These are phyloP conservation scores for Aphanoascus verrucosus DNA, from an alignment of 2,329 filamentous ascomycete species.

Conservation along the genomic window DNA sequence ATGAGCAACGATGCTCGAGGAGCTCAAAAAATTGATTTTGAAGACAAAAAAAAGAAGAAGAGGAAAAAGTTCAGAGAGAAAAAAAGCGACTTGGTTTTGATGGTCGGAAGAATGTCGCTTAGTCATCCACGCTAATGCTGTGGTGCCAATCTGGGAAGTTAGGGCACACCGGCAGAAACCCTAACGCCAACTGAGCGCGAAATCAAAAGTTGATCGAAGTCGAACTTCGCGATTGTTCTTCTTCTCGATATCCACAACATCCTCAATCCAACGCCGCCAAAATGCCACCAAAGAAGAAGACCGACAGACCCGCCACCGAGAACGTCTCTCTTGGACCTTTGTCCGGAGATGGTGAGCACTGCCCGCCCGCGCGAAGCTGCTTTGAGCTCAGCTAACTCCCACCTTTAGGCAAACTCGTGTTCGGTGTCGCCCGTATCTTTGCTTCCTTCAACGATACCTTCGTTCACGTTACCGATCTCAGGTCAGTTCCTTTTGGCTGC, in stretches of 20 bases:
- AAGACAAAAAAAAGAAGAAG: not conserved
- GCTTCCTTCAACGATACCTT: conserved; percentile 89
- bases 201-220: conserved; percentile 4
- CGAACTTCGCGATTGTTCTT: conserved; percentile 17
- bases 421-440: conserved; percentile 96
- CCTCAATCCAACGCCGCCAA: conserved; percentile 41
- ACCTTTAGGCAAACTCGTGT: conserved; percentile 82
- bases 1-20: not conserved
- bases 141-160: conserved; percentile 2
- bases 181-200: conserved; percentile 7
- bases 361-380: not conserved
- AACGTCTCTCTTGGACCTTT: conserved; percentile 98
- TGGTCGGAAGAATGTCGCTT: not conserved
- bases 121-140: not conserved
- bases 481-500: conserved; percentile 43
- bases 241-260: conserved; percentile 33
- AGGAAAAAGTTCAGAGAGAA: not conserved
- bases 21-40: too few relatives aligned
- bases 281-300: conserved; percentile 92
- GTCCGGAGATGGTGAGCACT: conserved; percentile 72
- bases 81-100: not conserved
- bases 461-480: conserved; percentile 99
- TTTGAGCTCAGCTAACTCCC: conserved; percentile 16
- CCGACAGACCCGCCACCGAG: conserved; percentile 70
- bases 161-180: conserved; percentile 13